Base-by-base conservation (phyloP, 495 filamentous ascomycete genomes). In the Sordaria brevicollis region DNA sequence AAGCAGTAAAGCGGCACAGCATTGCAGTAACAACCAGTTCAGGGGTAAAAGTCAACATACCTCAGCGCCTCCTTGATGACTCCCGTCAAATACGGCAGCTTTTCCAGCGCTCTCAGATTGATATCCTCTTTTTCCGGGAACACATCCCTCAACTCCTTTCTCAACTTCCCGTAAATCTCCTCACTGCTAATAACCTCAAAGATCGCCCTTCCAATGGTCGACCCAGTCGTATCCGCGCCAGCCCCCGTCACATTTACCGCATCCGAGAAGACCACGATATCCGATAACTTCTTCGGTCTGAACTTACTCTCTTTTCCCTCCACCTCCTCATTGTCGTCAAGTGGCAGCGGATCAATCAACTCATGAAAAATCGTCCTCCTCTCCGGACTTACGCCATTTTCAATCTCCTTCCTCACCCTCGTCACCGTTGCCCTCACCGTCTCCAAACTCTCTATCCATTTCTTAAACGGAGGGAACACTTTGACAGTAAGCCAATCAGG, bases 161-260 rank as follows among this genome's bases (percentile, higher is more conserved):
- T 75, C 33, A 83, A 68, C 11, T 49, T 70, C 0, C 54, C 6
- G 65, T 79, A 80, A 1, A 82, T 76, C 2, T 67, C 68, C 3
- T 74, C 77, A 65, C 77, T 79, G n/a, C 43, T 49, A 9, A 83
- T 68, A 9, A 81, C 75, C 41, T 83, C 72, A 65, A 79, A 83
- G 1, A 75, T 57, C 31, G 80, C 77, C n/a, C 81, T 72, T 0
- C 72, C 79, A 67, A 78, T 71, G 0, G 82, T 79, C 70, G 80
- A 78, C 1, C 79, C 81, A 1, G 82, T 83, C 0, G 81, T 84
- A 67, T 83, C 82, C 0, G 79, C 68, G 0, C 79, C 77, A 4
- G 79, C 82, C 3, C 70, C 77, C 10, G 79, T 71, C 11, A 83
- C 49, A 31, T 72, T 75, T 29, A 75, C 75, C 1, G 77, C 78